Conservation (phyloP, 345 rosid species). For the Brassica incana region DNA sequence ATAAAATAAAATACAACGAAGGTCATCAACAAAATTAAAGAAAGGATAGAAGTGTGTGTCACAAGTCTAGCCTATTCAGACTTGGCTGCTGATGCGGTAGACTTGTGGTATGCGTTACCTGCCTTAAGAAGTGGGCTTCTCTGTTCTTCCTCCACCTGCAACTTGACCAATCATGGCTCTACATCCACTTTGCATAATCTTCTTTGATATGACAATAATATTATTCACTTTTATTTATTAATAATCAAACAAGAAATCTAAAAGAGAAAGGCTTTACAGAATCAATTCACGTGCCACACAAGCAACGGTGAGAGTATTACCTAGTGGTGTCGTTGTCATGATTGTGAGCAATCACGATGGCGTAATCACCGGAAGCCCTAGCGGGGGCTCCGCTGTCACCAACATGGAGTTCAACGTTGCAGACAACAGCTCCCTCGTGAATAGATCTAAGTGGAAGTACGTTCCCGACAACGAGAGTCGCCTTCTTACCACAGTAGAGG, state of each 20-base stretch:
- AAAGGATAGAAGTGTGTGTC: not conserved
- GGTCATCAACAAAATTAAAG: not conserved
- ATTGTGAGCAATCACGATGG: too few species aligned
- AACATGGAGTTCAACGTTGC: conserved; percentile 25
- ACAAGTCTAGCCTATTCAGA: conserved; percentile 34
- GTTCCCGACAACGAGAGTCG: conserved; percentile 26
- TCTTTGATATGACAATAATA: conserved; percentile 34
- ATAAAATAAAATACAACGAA: not conserved
- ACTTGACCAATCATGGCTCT: conserved; percentile 71
- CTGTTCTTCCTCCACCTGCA: conserved; percentile 77
- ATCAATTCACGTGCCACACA: not conserved
- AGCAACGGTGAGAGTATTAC: not conserved
- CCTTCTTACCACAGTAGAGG: conserved; percentile 34
- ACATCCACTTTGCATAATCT: conserved; percentile 57
- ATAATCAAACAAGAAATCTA: not conserved
- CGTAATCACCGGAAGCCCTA: not conserved
- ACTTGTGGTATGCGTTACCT: conserved; percentile 64
- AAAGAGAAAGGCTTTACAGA: not conserved
- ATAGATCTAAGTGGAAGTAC: conserved; percentile 43
- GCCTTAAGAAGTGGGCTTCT: conserved; percentile 73
- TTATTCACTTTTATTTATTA: not conserved
- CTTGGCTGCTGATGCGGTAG: conserved; percentile 56
- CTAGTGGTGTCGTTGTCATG: not conserved
- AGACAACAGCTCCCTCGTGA: conserved; percentile 42
- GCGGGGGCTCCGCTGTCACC: conserved; percentile 41